Evolutionary conservation across 1,139 yeast species (phyloP).

Genomic region (Pichia kudriavzevii): DNA sequence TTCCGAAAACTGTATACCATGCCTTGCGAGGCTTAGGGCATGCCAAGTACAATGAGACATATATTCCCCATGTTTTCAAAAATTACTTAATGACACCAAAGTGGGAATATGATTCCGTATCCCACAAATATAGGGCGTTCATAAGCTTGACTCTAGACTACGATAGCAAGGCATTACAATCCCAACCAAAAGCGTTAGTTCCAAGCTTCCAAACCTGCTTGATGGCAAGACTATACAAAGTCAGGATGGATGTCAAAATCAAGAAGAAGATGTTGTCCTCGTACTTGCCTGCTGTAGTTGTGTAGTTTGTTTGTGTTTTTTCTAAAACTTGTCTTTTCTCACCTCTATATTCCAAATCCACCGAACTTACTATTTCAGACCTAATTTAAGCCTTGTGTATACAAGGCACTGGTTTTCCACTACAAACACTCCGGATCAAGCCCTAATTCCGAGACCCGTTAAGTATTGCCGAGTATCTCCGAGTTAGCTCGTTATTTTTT

Average conservation of each 20-base stretch:
- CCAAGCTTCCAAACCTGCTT: conserved; percentile 13
- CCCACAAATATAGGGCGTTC: background rate
- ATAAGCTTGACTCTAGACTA: conserved; percentile 1
- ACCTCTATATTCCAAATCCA: too few species aligned
- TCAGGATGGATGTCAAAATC: conserved; percentile 1
- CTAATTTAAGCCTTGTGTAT: too few species aligned
- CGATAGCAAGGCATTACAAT: background rate
- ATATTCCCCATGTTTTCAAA: conserved; percentile 4
- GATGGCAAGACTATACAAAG: conserved; percentile 8
- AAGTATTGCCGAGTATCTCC: too few species aligned
- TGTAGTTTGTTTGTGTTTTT: background rate
- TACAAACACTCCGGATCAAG: too few species aligned
- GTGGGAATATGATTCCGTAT: conserved; percentile 4
- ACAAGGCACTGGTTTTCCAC: too few species aligned
- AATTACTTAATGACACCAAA: background rate
- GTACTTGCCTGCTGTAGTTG: too few species aligned
- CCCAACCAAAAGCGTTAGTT: conserved; percentile 6
- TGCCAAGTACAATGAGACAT: conserved; percentile 3
- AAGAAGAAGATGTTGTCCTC: too few species aligned
- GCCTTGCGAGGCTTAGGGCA: conserved; percentile 6
- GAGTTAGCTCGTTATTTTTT: too few species aligned
- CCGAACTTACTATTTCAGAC: too few species aligned
- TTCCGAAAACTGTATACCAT: conserved; percentile 8
- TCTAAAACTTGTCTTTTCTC: background rate
- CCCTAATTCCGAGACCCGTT: too few species aligned